Conservation (phyloP, 441 rosid genomes). For the Croton setiger region DNA sequence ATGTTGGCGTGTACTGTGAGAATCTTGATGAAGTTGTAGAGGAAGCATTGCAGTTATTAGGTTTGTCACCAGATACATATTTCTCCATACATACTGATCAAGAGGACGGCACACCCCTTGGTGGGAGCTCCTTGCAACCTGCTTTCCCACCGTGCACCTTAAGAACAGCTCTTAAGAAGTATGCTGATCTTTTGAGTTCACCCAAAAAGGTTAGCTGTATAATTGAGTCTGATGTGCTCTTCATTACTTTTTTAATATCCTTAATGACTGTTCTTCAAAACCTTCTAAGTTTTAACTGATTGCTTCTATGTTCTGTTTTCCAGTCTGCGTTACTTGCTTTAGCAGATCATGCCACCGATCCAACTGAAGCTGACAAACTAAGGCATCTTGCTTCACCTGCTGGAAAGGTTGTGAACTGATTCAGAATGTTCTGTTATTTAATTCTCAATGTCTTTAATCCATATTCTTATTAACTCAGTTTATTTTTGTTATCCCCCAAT, state of each 20-base stretch:
- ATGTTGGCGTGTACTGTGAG: conserved; percentile 89
- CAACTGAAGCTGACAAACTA: conserved; percentile 79
- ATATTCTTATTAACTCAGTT: background rate
- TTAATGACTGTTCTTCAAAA: background rate
- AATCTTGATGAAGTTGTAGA: conserved; percentile 78
- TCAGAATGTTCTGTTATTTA: background rate
- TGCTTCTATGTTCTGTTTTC: conserved; percentile 19
- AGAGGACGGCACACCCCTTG: conserved; percentile 85
- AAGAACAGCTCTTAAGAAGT: conserved; percentile 71
- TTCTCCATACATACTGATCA: conserved; percentile 82
- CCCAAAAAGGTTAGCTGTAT: conserved; percentile 83
- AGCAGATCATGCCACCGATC: conserved; percentile 91
- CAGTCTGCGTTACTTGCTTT: conserved; percentile 90
- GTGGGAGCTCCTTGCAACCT: conserved; percentile 75
- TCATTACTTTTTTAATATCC: background rate
- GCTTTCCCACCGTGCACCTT: conserved; percentile 80
- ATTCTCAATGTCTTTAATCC: background rate
- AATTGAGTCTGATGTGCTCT: background rate
- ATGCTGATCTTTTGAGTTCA: conserved; percentile 84
- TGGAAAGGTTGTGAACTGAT: conserved; percentile 69
- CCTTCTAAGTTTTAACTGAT: background rate
- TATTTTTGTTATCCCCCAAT: conserved; percentile 3
- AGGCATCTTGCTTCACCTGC: conserved; percentile 90
- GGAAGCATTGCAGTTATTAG: conserved; percentile 71
- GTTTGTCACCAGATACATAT: conserved; percentile 78